Evolutionary conservation across 768 basidiomycete species (phyloP), one percentile per base, ranked within the genome.

Genomic region (Kwoniella sp.): DNA sequence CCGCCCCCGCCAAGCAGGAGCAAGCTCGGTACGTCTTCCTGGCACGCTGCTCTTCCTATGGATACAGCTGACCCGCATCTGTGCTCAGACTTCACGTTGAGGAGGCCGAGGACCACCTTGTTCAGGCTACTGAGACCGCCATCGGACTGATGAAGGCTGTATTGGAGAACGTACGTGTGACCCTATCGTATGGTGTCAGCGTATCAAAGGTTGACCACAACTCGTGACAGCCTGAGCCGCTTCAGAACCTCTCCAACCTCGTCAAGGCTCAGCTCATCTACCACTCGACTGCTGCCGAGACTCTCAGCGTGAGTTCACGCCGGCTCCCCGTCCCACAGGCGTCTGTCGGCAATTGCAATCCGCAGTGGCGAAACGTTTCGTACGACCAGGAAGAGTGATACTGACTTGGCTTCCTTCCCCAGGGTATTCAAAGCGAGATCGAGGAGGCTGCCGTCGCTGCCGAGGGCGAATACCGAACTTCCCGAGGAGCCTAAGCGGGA

Each of bases 121-220:
- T 98, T 5, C 91, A 92, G 73, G 90, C 89, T 79, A 99, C 95
- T 20, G 95, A 99, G 74, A 87, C 92, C 26, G 93, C 92, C 0
- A 95, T 95, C 64, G 88, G 87, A 2, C 81, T 90, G 37, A 93
- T 95, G 91, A 93, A 93, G 79, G 86, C 88, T n/a, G 93, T 98
- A 14, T 80, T 99, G 32, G 93, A 98, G 65, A 96, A 96, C 76
- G 92, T 95, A 59, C 48, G 87, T 79, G 36, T 44, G 19, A 3
- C 27, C 33, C n/a, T 32, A 32, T 15, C 31, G 31, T 32, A 32
- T 32, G 15, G 15, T 32, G 31, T 32, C 4, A 26, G 11, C 23
- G 10, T n/a, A 25, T 22, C n/a, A n/a, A n/a, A n/a, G n/a, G n/a
- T n/a, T n/a, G n/a, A n/a, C n/a, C n/a, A n/a, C n/a, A n/a, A n/a